phyloP scores from a whole-genome alignment of 805 yeast species.

The Komagataella pseudopastoris region DNA sequence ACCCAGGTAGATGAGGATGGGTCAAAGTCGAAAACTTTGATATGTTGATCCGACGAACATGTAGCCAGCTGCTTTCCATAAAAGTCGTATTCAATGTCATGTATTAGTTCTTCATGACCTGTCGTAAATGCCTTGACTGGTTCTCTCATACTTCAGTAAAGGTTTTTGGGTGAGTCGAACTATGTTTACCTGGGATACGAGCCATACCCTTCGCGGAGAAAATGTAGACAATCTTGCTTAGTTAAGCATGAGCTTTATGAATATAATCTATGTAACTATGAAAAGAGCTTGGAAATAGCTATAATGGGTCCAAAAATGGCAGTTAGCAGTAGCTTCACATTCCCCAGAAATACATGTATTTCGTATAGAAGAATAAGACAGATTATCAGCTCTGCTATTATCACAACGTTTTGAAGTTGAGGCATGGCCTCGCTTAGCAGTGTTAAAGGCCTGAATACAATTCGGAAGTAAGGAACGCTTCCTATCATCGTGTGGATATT shows the following conservation, averaged over 20 bases:
- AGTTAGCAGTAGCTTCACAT: constrained; percentile 1
- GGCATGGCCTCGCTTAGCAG: constrained; percentile 1
- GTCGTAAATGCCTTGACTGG: constrained; percentile 63
- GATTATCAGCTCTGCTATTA: constrained; percentile 2
- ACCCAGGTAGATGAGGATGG: constrained; percentile 63
- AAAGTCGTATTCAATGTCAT: constrained; percentile 84
- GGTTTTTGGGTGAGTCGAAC: neutral
- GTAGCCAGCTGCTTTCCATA: constrained; percentile 91
- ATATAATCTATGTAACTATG: neutral
- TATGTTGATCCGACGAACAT: constrained; percentile 87
- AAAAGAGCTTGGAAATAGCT: neutral
- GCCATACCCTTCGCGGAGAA: neutral
- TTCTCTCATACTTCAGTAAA: constrained; percentile 11
- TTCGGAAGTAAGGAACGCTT: constrained; percentile 2
- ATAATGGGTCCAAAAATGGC: constrained; percentile 2
- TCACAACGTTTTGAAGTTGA: neutral
- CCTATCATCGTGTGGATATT: constrained; percentile 1
- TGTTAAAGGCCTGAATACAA: constrained; percentile 1
- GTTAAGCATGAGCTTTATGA: neutral
- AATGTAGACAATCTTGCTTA: neutral
- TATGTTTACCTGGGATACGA: neutral
- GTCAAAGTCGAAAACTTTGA: constrained; percentile 76
- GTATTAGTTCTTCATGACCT: constrained; percentile 87
- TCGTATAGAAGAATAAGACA: constrained; percentile 1
- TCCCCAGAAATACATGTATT: constrained; percentile 1